Base-by-base conservation (phyloP, 2,329 filamentous ascomycete species). In the Fonsecaea multimorphosa region DNA sequence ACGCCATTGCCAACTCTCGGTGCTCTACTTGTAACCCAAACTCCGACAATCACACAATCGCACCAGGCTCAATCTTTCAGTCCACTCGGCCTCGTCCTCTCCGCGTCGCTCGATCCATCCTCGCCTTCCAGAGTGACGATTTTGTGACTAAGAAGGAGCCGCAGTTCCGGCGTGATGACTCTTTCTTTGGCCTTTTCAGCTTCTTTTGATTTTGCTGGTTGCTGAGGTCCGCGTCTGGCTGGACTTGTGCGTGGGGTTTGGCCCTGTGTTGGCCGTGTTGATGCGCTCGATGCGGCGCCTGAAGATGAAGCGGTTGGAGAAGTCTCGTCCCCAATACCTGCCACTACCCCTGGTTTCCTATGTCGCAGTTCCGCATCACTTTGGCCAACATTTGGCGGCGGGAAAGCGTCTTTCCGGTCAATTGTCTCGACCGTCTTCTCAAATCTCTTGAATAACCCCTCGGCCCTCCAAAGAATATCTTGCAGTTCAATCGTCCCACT, bases 401-500 rank as follows among this genome's bases (percentile, higher is more conserved):
- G 93, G 72, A 97, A 96, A 74, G 91, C 93, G 58, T 89, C 84
- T 77, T 95, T 96, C 80, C 95, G 94, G 78, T 99, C 96, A 38
- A 97, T 89, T 0, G 92, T 91, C 74, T 98, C 92, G 11, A 99
- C 90, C 1, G 92, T 89, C 52, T 93, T 86, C 74, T 96, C 89
- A 78, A 97, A 99, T 57, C 91, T 89, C 68, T 87, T 88, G 82
- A 96, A 99, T 2, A 99, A 86, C 0, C 88, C 86, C 78, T 99
- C 95, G 11, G 95, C 95, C 34, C 93, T 87, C 66, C 96, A 88
- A 19, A 98, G 86, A 0, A 92, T 96, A 0, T 90, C 90, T 59
- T 93, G 86, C 0, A 99, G 86, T 72, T 99, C 95, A 74, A 99
- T 98, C 1, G 90, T 96, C 70, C 90, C 91, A 4, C 92, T 96